Conservation (phyloP, 106 monocot genomes). For the Phalaenopsis aphrodite region DNA sequence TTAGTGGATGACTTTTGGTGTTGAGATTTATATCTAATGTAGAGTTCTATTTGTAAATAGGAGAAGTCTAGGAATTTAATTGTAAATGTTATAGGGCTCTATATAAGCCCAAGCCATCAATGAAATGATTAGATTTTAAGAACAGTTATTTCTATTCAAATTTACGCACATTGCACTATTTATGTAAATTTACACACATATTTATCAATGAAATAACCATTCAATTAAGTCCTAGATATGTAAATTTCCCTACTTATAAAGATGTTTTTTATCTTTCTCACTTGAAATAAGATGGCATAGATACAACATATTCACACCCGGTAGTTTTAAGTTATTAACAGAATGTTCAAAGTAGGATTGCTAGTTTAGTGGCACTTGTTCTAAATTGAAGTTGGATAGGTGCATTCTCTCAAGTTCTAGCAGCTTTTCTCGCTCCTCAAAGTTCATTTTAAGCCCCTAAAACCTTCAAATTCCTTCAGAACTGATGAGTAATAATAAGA, state of each 20-base stretch:
- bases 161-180: no score
- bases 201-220: no score
- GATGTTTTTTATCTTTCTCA: neutral
- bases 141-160: no score
- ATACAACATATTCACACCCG: neutral
- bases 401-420: conserved; percentile 35
- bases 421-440: conserved; percentile 30
- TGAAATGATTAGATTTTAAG: no score
- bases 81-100: no score
- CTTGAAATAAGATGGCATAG: neutral
- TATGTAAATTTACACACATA: no score
- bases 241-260: neutral
- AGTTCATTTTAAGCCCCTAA: conserved; percentile 17
- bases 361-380: conserved; percentile 8
- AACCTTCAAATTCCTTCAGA: conserved; percentile 9
- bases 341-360: neutral
- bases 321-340: conserved; percentile 22
- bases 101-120: no score
- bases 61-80: no score
- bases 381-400: conserved; percentile 25
- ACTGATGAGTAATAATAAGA: conserved; percentile 16
- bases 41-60: no score
- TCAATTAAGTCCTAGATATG: no score
- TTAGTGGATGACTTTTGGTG: no score
- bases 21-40: no score